Evolutionary conservation across 768 basidiomycete species (phyloP), one percentile per base, ranked within the genome.

Genomic region (Amanita inopinata): DNA sequence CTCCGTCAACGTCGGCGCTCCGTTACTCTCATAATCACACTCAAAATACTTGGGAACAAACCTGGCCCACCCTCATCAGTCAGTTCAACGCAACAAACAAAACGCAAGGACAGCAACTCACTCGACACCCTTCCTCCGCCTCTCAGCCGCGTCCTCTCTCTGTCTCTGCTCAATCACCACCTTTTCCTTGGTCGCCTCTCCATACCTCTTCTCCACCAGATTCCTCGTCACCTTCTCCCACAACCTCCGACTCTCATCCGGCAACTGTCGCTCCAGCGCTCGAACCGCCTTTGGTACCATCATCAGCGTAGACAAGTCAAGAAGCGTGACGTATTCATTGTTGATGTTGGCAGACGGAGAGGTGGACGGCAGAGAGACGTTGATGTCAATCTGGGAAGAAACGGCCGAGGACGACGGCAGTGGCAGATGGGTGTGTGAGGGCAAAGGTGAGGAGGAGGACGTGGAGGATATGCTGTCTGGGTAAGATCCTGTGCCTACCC

Each of bases 101-200:
- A 25, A 1, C 24, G 30, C 4, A 30, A 42, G 32, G 14, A 39
- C n/a, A 25, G 38, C 42, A 6, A 83, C 88, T 67, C 54, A 94
- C 88, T 75, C 71, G 22, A 76, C 59, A 12, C 83, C 87, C 45
- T 77, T 83, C 59, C 71, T 74, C 69, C 89, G 93, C 62, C 90
- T 70, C 59, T 90, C 87, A 8, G 82, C 84, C 4, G 91, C 87
- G 23, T 79, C 74, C 46, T 97, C 92, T 38, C 96, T 67, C 69
- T 98, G 96, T 56, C 59, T 75, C 72, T 98, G 94, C 64, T 99
- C 96, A 43, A 99, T 94, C 3, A 61, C 61, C 40, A 91, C 75
- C 70, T 99, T 99, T 66, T 84, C 76, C 67, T 73, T 85, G 45
- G 90, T 97, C 40, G 96, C 96, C 31, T 93, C 89, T 17, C 75